Evolutionary conservation across 352 stramenopile species (phyloP), one percentile per base, ranked within the genome.

Genomic region (Blastocystis sp.): DNA sequence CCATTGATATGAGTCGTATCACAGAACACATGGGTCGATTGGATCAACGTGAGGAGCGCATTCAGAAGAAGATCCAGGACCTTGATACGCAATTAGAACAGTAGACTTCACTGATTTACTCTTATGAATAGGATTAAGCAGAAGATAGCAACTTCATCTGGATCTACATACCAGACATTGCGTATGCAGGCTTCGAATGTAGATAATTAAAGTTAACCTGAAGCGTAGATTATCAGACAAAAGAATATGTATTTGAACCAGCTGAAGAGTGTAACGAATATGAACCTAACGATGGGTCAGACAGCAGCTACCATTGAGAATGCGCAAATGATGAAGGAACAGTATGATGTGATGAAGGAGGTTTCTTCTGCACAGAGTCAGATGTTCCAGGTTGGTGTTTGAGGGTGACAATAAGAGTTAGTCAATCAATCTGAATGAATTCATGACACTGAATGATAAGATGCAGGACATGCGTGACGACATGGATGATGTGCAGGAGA

Each of bases 401-500:
- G 66, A 19, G 6, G 35, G n/a, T 11, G n/a, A n/a, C 27, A 22
- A 2, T 54, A 7, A 58, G 2, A 56, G 5, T 30, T 78, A 78
- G 73, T 35, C 5, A n/a, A 37, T 84, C 53, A 69, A 84, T 44
- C n/a, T 84, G 35, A 68, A 84, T 44, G 73, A 84, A 13, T 84
- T 64, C 27, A 68, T 84, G 73, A 68, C 9, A 19, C 17, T 84
- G 73, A 64, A 51, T 11, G 73, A 84, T 24, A 84, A 84, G 35
- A 44, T 84, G 73, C 73, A 84, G 73, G 73, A 84, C 35, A 84
- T 84, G 73, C 73, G 51, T 33, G 73, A 84, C 30, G 73, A 84
- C 42, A 84, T 84, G 73, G 73, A 84, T 9, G 73, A 84, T 62
- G 73, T 84, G 73, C 73, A 84, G 73, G 73, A 84, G 51, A 84